Conservation (phyloP, 2,329 filamentous ascomycete species). For the Aotearoamyces nothofagi region DNA sequence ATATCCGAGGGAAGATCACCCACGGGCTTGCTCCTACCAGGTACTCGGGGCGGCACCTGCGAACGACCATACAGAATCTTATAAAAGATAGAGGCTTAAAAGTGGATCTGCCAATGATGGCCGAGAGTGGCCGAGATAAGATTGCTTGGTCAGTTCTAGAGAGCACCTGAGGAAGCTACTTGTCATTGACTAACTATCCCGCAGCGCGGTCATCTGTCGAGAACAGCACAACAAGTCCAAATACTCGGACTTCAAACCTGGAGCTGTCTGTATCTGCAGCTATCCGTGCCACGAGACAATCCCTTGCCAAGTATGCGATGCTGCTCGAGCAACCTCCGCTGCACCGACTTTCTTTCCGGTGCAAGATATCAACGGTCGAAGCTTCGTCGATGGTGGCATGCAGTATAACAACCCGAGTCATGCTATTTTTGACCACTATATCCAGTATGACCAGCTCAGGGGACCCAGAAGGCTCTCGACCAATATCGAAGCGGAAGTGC, state of each 20-base stretch:
- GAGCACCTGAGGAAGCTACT: too few species aligned
- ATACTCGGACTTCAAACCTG: not conserved
- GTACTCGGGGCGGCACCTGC: not conserved
- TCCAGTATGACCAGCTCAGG: not conserved
- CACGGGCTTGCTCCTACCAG: not conserved
- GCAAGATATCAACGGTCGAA: conserved; percentile 14
- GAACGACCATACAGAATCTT: too few species aligned
- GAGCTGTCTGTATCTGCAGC: not conserved
- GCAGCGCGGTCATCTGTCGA: not conserved
- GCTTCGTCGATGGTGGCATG: conserved; percentile 19
- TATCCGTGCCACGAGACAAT: not conserved
- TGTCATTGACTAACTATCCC: not conserved
- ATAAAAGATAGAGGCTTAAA: too few species aligned
- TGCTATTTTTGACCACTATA: conserved; percentile 1
- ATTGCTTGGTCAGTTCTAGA: too few species aligned
- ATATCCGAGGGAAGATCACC: not conserved
- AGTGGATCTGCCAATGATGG: too few species aligned
- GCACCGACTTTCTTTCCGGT: conserved; percentile 17
- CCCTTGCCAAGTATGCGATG: conserved; percentile 14
- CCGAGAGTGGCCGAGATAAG: too few species aligned
- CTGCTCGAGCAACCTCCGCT: conserved; percentile 18
- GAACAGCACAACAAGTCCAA: not conserved
- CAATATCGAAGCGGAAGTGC: not conserved
- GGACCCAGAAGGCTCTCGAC: not conserved
- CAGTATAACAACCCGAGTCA: conserved; percentile 19